phyloP scores from a whole-genome alignment of 768 basidiomycete species.

The Paxillus rubicundulus region DNA sequence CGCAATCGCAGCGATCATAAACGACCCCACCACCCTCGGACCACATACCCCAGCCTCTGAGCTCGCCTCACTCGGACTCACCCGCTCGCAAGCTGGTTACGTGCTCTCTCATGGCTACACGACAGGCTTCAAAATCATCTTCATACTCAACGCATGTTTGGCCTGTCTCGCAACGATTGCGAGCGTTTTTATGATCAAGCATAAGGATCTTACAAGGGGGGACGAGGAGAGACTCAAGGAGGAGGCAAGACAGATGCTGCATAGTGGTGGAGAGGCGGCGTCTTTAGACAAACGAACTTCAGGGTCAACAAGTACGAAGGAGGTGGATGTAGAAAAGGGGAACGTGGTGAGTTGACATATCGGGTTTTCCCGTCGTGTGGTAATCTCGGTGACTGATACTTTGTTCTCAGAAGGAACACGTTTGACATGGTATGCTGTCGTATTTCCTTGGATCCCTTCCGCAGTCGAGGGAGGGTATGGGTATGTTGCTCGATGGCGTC shows the following conservation, averaged over 20 bases:
- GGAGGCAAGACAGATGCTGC: constrained; percentile 28
- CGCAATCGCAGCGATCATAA: constrained; percentile 43
- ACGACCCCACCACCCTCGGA: constrained; percentile 44
- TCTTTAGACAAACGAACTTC: neutral
- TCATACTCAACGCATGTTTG: constrained; percentile 58
- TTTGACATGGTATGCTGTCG: constrained; percentile 2
- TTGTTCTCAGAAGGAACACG: neutral
- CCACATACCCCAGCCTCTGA: constrained; percentile 29
- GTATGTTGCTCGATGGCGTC: no score
- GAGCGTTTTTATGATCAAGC: constrained; percentile 58
- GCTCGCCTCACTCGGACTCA: constrained; percentile 36
- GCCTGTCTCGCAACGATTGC: constrained; percentile 54
- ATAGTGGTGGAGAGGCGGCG: neutral
- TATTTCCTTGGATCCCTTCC: no score
- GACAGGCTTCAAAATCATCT: constrained; percentile 55
- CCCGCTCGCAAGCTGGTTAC: constrained; percentile 33
- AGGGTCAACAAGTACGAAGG: neutral
- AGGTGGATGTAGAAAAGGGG: neutral
- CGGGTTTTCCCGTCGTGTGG: neutral
- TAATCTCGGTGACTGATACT: neutral
- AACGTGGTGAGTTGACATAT: constrained; percentile 1
- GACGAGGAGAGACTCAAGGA: constrained; percentile 54
- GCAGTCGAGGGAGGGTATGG: no score
- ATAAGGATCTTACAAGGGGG: constrained; percentile 54
- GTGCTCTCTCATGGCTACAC: constrained; percentile 53